Evolutionary conservation across 1,139 yeast species (phyloP), one percentile per base, ranked within the genome.

Genomic region (Geotrichum macrosporum): DNA sequence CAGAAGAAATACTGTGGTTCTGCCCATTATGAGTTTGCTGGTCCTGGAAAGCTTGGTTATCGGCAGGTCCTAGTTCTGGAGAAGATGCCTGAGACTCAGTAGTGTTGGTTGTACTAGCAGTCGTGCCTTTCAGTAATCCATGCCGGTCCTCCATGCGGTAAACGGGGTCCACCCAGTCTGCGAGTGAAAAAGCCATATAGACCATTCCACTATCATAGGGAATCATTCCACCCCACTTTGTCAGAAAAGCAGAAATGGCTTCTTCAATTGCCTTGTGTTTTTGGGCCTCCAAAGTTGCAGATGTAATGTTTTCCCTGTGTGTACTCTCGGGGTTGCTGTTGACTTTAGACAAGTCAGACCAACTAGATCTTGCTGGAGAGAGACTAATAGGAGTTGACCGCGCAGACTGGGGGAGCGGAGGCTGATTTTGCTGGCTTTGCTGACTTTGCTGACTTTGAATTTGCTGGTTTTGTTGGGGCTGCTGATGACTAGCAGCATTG

Each of bases 161-260:
- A 15, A 72, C 57, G 1, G 87, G 85, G 5, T 95, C 94, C 31
- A 83, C 75, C 95, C 95, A 87, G 63, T 87, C 95, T 1, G 95
- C 94, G 45, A 89, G 69, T 8, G 88, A 88, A 38, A 86, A 68
- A 0, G 95, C 96, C 19, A 85, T 77, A 95, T 96, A 88, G 1
- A 92, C 74, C 59, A 87, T 72, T 0, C 94, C 88, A 43, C 82
- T 75, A 63, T 86, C 94, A 62, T 88, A 89, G 53, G 81, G 81
- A 50, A 85, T 76, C 51, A 81, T 73, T 35, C 74, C 72, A 8
- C 94, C 88, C 95, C 95, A 88, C 67, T 85, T 85, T 19, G 67
- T 66, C 41, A 84, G 67, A 60, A 88, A 89, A 51, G 74, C 75
- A 43, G 73, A 62, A 15, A 88, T 75, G 1, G 95, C 74, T 32